Evolutionary conservation across 495 filamentous ascomycete genomes (phyloP).

Genomic region (Trichoderma gamsii): DNA sequence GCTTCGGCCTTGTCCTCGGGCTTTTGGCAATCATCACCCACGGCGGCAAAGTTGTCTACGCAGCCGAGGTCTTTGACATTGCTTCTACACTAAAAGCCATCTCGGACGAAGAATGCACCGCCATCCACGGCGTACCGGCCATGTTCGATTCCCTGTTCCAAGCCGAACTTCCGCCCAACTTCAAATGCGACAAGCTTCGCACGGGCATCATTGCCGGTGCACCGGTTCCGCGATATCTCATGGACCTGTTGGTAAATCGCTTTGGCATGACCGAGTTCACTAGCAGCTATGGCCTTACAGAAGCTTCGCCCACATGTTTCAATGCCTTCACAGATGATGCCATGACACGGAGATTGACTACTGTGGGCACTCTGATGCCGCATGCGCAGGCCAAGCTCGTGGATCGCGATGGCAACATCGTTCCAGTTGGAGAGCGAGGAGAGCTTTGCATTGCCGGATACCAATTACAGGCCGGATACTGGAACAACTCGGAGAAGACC

Average conservation of each 20-base stretch:
- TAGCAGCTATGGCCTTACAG: conserved; percentile 65
- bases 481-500: conserved; percentile 65
- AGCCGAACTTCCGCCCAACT: conserved; percentile 36
- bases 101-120: conserved; percentile 58
- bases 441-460: conserved; percentile 67
- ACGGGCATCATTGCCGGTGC: conserved; percentile 67
- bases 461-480: conserved; percentile 63
- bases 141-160: conserved; percentile 64
- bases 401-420: conserved; percentile 49
- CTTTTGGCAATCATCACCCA: conserved; percentile 61
- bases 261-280: conserved; percentile 65
- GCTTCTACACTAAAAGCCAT: conserved; percentile 53
- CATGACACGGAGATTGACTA: conserved; percentile 51
- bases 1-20: conserved; percentile 67
- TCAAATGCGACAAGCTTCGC: conserved; percentile 48
- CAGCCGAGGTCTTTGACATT: conserved; percentile 58
- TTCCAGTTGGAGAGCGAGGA: conserved; percentile 55
- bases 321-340: conserved; percentile 62
- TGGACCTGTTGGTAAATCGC: conserved; percentile 54
- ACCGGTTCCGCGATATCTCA: conserved; percentile 57
- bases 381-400: conserved; percentile 65
- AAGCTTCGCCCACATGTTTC: conserved; percentile 65
- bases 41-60: conserved; percentile 61
- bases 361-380: conserved; percentile 61
- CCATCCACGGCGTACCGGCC: conserved; percentile 64